phyloP scores from a whole-genome alignment of 139 green algal species.

The Asterochloris sp. region DNA sequence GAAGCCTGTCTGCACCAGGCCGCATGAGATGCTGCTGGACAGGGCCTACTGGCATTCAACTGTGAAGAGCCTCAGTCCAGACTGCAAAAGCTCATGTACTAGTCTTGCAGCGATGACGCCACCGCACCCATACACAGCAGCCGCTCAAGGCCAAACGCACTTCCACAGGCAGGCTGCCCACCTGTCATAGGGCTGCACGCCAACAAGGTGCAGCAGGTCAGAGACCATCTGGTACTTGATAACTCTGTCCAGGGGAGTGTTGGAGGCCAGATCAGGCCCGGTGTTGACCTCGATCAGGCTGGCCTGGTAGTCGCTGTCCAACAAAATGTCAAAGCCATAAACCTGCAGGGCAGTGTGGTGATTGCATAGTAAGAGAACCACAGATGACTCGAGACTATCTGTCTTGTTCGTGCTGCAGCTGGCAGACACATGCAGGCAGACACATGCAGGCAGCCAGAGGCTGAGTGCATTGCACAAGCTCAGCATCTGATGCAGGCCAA shows the following conservation, averaged over 20 bases:
- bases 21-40: not conserved
- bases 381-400: no score
- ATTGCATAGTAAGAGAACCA: not conserved
- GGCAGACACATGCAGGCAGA: no score
- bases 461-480: no score
- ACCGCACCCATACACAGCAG: not conserved
- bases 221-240: conserved; percentile 38
- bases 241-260: conserved; percentile 60
- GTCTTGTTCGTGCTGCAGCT: no score
- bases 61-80: not conserved
- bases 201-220: conserved; percentile 7
- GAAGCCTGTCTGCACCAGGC: not conserved
- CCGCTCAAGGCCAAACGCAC: not conserved
- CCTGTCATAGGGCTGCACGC: conserved; percentile 14
- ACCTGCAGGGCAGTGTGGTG: conserved; percentile 45
- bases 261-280: conserved; percentile 65
- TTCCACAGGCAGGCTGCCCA: not conserved
- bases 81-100: not conserved
- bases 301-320: conserved; percentile 57
- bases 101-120: not conserved
- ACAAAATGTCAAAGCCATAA: conserved; percentile 61
- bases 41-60: not conserved
- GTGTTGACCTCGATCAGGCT: conserved; percentile 88
- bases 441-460: no score
- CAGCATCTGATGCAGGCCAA: no score